Conservation (phyloP, 2,329 filamentous ascomycete genomes). For the Colletotrichum somersetense region DNA sequence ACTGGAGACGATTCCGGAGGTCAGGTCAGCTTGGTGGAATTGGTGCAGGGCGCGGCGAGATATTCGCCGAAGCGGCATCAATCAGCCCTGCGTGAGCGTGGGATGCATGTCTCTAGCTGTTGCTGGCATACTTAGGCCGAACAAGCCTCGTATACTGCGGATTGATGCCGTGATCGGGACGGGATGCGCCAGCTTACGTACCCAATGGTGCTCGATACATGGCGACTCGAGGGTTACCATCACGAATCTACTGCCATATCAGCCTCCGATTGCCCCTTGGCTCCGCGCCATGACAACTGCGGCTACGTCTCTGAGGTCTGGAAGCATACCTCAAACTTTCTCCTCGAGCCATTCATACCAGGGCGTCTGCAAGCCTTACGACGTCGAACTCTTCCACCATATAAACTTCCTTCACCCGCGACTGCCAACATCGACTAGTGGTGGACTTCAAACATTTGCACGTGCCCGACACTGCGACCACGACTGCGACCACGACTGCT, state of each 20-base stretch:
- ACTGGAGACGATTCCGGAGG: neutral
- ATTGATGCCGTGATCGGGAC: neutral
- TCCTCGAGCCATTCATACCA: too few species aligned
- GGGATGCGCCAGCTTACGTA: neutral
- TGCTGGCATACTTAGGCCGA: neutral
- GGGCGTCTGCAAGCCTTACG: neutral
- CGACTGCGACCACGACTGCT: slow-evolving; percentile 16
- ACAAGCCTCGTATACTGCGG: neutral
- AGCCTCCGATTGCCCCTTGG: neutral
- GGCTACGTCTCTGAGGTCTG: neutral
- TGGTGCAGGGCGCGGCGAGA: neutral
- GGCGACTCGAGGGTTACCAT: neutral
- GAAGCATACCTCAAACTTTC: neutral
- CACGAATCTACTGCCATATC: neutral
- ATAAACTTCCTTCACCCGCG: neutral
- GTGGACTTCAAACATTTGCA: neutral
- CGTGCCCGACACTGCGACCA: neutral
- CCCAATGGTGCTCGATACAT: neutral
- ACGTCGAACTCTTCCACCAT: neutral
- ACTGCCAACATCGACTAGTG: neutral
- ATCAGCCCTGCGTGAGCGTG: neutral
- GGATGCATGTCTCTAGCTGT: too few species aligned
- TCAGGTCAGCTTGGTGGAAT: neutral
- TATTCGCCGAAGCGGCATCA: neutral
- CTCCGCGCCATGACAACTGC: neutral